phyloP scores from a whole-genome alignment of 768 basidiomycete genomes.

The Antrodiella citrinella region DNA sequence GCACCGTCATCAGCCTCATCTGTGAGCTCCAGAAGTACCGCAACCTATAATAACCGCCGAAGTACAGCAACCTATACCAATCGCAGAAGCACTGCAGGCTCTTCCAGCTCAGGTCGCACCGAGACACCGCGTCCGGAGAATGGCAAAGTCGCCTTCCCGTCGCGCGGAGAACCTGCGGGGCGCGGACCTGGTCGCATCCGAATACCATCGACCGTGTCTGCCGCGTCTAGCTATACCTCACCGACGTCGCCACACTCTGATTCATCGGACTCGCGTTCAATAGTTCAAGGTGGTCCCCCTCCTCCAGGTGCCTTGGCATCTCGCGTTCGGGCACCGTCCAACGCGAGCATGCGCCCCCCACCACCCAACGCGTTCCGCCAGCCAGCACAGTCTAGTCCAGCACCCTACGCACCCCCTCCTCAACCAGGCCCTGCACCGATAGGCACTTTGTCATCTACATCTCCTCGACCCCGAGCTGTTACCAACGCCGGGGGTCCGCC shows the following conservation, averaged over 20 bases:
- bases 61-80: conserved; percentile 10
- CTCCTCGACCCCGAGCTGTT: conserved; percentile 8
- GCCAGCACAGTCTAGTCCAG: conserved; percentile 11
- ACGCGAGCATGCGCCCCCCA: conserved; percentile 15
- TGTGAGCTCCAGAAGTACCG: background rate
- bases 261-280: background rate
- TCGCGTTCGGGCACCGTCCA: conserved; percentile 17
- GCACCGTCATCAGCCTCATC: conserved; percentile 17
- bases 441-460: background rate
- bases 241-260: background rate
- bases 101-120: background rate
- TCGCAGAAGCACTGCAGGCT: conserved; percentile 3
- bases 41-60: conserved; percentile 13
- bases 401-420: conserved; percentile 5
- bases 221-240: background rate
- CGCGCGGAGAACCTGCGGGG: conserved; percentile 4
- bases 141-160: conserved; percentile 14
- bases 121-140: background rate
- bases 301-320: background rate
- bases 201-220: background rate
- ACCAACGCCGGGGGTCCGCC: background rate
- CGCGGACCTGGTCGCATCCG: background rate
- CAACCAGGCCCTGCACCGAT: background rate
- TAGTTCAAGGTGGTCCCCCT: background rate
- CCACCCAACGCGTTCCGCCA: conserved; percentile 11